Conservation (phyloP, 2,329 filamentous ascomycete genomes). For the Diaporthe sp. region DNA sequence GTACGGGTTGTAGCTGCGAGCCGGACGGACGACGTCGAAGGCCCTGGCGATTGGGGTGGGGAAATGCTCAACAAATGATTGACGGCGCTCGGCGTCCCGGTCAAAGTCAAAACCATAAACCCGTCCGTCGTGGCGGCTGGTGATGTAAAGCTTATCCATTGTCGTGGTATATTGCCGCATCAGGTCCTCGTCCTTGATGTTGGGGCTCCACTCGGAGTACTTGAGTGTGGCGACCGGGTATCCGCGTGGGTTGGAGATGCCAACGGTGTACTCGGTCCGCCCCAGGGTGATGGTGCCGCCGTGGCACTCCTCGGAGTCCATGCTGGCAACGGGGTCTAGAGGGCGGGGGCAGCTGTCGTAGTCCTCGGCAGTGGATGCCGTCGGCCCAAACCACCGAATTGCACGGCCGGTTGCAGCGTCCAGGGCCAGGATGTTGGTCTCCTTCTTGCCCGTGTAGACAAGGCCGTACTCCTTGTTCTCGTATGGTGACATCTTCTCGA, state of each 20-base stretch:
- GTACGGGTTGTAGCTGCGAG: conserved; percentile 9
- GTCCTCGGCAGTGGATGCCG: conserved; percentile 76
- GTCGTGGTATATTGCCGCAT: conserved; percentile 84
- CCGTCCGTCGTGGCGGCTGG: conserved; percentile 86
- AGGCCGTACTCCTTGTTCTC: conserved; percentile 81
- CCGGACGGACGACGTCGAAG: conserved; percentile 86
- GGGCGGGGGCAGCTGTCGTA: conserved; percentile 82
- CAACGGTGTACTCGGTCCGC: conserved; percentile 89
- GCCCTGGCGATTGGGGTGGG: conserved; percentile 86
- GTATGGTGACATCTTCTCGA: conserved; percentile 86
- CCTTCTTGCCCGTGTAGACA: conserved; percentile 92
- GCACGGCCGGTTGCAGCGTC: conserved; percentile 88
- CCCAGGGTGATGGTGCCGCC: conserved; percentile 86
- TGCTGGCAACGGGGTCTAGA: conserved; percentile 75
- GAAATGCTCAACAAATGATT: conserved; percentile 78
- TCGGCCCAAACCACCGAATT: conserved; percentile 85
- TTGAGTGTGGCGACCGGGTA: conserved; percentile 88
- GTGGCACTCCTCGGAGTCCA: conserved; percentile 82
- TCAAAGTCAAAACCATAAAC: conserved; percentile 85
- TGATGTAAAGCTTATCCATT: conserved; percentile 90
- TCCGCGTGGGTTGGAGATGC: conserved; percentile 82
- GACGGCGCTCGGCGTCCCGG: conserved; percentile 62
- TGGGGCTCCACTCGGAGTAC: conserved; percentile 95
- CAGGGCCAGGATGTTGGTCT: conserved; percentile 88
- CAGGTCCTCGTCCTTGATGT: conserved; percentile 90